A percentile compares a stretch with the other conserved stretches of the same genome.
These are phyloP conservation scores for Solanum chiquidenum DNA, from an alignment of 257 asterid genomes.

Conservation along the genomic window DNA sequence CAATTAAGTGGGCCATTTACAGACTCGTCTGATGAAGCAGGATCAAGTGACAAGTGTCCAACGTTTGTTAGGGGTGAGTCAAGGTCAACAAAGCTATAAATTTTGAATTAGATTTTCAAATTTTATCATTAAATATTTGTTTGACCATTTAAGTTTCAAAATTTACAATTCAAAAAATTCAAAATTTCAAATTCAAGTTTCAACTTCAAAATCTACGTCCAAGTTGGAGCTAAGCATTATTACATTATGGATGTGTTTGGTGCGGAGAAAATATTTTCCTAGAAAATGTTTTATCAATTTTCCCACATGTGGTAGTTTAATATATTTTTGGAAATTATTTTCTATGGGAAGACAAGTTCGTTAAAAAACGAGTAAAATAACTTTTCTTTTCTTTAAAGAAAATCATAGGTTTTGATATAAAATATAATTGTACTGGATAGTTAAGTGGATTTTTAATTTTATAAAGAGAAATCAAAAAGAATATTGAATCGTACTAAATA, in stretches of 20 bases:
- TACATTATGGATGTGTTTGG: not conserved
- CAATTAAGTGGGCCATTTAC: not conserved
- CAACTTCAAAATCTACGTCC: not conserved
- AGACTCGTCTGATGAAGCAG: not conserved
- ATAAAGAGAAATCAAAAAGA: not conserved
- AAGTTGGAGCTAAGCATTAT: not conserved
- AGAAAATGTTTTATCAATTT: not conserved
- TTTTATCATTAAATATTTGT: not conserved
- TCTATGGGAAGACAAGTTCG: not conserved
- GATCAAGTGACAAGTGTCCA: not conserved
- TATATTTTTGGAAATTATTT: not conserved
- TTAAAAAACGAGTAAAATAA: not conserved
- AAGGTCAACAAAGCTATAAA: not conserved
- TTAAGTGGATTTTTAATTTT: not conserved
- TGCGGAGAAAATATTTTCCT: not conserved
- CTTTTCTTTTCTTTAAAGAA: not conserved
- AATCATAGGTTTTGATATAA: not conserved
- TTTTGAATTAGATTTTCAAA: not conserved
- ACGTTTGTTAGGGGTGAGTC: not conserved
- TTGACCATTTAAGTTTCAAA: not conserved
- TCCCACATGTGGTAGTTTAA: rapidly evolving
- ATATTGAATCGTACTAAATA: not conserved
- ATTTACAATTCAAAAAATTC: not conserved
- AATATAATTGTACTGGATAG: not conserved
- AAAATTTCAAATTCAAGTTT: not conserved